Conservation (phyloP, 169 alveolate species). For the Perkinsus chesapeaki region DNA sequence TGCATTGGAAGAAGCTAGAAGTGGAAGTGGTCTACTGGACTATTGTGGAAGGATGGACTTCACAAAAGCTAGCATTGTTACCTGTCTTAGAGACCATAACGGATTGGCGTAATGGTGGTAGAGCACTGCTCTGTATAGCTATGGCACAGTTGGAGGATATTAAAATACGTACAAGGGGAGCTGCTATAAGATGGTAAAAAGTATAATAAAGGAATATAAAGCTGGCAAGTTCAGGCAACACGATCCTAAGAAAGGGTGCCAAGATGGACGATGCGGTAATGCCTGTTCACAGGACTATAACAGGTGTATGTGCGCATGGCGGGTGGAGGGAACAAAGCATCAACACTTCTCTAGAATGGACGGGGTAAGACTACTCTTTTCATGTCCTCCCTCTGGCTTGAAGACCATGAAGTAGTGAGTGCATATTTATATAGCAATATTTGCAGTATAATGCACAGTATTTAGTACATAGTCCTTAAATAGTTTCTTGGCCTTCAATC, state of each 20-base stretch:
- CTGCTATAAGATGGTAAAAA: background rate
- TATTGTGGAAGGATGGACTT: too few species aligned
- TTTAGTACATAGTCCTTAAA: slow-evolving; percentile 18
- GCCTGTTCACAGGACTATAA: background rate
- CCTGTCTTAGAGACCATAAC: slow-evolving; percentile 3
- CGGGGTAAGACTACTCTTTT: slow-evolving; percentile 20
- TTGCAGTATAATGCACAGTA: slow-evolving; percentile 25
- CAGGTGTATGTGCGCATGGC: slow-evolving; percentile 38
- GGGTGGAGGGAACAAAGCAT: slow-evolving; percentile 23
- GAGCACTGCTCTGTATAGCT: slow-evolving; percentile 62
- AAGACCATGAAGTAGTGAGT: slow-evolving; percentile 29
- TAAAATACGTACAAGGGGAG: background rate
- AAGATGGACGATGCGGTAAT: background rate
- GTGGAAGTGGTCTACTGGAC: too few species aligned
- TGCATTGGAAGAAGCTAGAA: too few species aligned
- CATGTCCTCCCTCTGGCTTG: too few species aligned
- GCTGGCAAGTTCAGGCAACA: background rate
- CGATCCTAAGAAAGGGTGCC: background rate
- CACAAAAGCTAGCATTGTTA: too few species aligned
- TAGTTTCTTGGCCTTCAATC: slow-evolving; percentile 21
- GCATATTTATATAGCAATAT: slow-evolving; percentile 22
- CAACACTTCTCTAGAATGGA: slow-evolving; percentile 36
- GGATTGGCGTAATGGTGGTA: slow-evolving; percentile 79
- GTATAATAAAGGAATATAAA: background rate
- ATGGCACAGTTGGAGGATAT: slow-evolving; percentile 59